Conservation (phyloP, 805 yeast genomes). For the Wickerhamomyces bovis region DNA sequence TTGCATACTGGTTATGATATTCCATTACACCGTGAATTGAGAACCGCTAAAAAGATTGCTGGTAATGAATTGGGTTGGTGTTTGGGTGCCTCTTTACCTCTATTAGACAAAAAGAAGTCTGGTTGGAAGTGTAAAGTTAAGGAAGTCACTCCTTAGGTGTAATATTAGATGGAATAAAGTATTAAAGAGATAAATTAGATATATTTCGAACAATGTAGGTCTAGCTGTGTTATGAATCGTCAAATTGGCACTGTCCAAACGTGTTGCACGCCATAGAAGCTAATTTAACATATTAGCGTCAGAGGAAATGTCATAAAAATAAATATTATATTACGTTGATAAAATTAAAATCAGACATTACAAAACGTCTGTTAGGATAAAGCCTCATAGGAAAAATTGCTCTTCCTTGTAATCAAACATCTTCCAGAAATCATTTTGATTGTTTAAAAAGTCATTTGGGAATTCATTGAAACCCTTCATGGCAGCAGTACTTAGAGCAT, state of each 20-base stretch:
- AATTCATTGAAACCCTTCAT: conserved; percentile 20
- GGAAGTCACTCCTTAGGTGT: conserved; percentile 4
- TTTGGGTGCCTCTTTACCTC: conserved; percentile 92
- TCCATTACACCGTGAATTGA: conserved; percentile 82
- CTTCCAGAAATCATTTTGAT: conserved; percentile 22
- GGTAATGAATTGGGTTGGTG: conserved; percentile 98
- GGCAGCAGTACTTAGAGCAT: conserved; percentile 20
- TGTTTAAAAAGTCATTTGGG: conserved; percentile 9
- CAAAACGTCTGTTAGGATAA: no score
- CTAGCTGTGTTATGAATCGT: no score
- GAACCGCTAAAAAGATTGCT: conserved; percentile 85
- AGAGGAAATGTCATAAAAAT: no score
- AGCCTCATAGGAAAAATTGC: conserved; percentile 17
- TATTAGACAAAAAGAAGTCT: conserved; percentile 48
- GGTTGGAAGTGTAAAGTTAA: conserved; percentile 60
- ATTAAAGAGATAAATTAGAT: no score
- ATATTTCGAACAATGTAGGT: no score
- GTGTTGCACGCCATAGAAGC: no score
- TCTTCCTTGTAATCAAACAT: conserved; percentile 23
- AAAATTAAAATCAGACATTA: no score
- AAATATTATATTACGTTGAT: no score
- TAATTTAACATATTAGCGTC: no score
- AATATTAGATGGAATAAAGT: neutral
- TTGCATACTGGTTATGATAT: conserved; percentile 96
- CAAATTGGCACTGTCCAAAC: no score